A percentile compares a stretch with the other conserved stretches of the same genome.
Conservation (phyloP, 345 rosid species). For the Eucalyptus sideroxylon region DNA sequence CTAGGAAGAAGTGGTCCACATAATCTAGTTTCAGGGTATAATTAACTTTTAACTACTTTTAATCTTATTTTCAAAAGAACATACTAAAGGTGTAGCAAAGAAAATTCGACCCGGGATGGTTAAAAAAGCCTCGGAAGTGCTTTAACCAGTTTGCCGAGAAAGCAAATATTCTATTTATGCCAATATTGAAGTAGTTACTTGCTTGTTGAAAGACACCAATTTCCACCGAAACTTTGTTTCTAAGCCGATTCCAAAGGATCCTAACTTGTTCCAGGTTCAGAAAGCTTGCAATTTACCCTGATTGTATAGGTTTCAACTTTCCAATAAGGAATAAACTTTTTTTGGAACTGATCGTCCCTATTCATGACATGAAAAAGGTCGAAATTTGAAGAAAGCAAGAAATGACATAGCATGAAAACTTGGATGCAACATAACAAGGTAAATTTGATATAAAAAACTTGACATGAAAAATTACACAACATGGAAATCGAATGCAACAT, state of each 20-base stretch:
- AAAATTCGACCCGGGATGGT: not conserved
- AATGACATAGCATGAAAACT: not conserved
- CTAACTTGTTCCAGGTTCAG: too few species aligned
- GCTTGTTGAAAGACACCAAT: too few species aligned
- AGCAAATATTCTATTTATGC: not conserved
- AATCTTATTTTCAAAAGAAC: not conserved
- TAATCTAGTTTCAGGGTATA: not conserved
- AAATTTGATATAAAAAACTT: not conserved
- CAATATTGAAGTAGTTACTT: too few species aligned
- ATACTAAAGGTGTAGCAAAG: not conserved
- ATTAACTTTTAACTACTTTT: not conserved
- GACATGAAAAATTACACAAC: not conserved
- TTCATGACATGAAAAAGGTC: not conserved
- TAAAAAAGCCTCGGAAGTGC: not conserved
- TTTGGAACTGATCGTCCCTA: not conserved
- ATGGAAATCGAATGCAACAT: not conserved
- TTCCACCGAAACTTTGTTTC: too few species aligned
- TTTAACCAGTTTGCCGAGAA: not conserved
- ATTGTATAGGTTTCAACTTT: not conserved
- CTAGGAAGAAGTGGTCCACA: not conserved
- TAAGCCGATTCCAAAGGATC: too few species aligned
- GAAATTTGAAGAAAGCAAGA: not conserved
- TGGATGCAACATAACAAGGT: rapidly evolving
- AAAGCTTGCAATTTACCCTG: too few species aligned
- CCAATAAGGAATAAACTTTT: not conserved